Base-by-base conservation (phyloP, 768 basidiomycete genomes). In the Leccinum fibrillosum region DNA sequence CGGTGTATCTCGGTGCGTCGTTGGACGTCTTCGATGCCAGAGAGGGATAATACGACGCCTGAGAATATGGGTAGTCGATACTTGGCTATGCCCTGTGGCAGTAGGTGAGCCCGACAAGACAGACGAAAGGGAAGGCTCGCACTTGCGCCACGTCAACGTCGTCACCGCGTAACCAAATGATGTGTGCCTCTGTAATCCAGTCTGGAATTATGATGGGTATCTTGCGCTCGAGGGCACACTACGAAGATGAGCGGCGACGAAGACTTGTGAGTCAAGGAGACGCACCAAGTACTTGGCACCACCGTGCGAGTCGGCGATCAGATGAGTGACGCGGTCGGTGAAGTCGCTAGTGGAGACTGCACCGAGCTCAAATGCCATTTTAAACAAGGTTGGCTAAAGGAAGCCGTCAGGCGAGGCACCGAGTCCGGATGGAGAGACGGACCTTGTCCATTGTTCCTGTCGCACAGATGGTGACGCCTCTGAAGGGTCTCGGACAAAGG, bases 241-340 rank as follows among this genome's bases (percentile, higher is more conserved):
- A 54, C 3, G 21, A 12, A 52, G 32, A 15, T 57, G 50, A 65
- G 58, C 6, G 35, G 52, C 32, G 3, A 53, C 21, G 37, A 47
- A 49, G 17, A 5, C 9, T 7, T 1, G 25, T 8, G 2, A 23
- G 5, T n/a, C 52, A 52, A 56, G 42, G 19, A 48, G 21, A 70
- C 81, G 58, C 56, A 90, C 94, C 72, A 69, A 76, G 69, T 97
- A 96, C 67, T 98, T 98, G 12, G 88, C 82, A 21, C 92, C 86
- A 3, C 90, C 90, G 65, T 90, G 86, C n/a, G 78, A 79, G n/a
- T 73, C 75, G 0, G 94, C 92, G 44, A 98, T 78, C 21, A 98
- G 80, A 76, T 96, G 94, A 0, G 93, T 95, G n/a, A 91, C 88
- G 49, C 78, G 78, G 68, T 92, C 88, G 0, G 93, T 98, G 61